Evolutionary conservation across 768 basidiomycete genomes (phyloP), one percentile per base, ranked within the genome.

Genomic region (Scleroderma citrinum): DNA sequence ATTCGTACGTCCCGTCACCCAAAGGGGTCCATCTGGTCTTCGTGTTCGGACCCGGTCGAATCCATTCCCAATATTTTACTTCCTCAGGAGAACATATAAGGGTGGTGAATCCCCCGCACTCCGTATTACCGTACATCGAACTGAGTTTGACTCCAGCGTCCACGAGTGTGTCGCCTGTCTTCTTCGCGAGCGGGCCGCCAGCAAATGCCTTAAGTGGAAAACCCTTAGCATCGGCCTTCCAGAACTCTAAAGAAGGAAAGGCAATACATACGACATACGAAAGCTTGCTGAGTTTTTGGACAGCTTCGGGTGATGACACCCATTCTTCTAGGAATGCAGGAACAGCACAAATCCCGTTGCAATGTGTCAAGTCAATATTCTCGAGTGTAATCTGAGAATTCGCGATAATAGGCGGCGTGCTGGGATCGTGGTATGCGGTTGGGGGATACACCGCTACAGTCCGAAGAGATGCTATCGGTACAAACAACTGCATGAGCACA

Each of bases 61-160:
- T 35, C 59, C 64, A 73, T 3, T 69, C 58, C 64, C 68, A 76
- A 7, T 63, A 59, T 56, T 63, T 66, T 37, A 42, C 44, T 24
- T 72, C 61, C 0, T 17, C 7, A 2, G 52, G 44, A 41, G 11
- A 21, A 2, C 52, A 55, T 16, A 55, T 40, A 0, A 54, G 21
- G 24, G 49, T 17, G 0, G 61, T 60, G 10, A 66, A 44, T 0
- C 51, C 41, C 10, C 68, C 61, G 29, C 66, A 59, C 49, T 76
- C 74, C 0, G 70, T 76, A n/a, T 46, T 56, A n/a, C 75, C 73
- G 42, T 75, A 75, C 0, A 65, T 38, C 1, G 60, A 46, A 8
- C 46, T 30, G 2, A 75, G 37, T 12, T 58, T 61, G 7, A 75
- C 69, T 0, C 75, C 72, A 0, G 65, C 56, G 6, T 51, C 49